Evolutionary conservation across 2,329 filamentous ascomycete species (phyloP).

Genomic region (Aspergillus pseudoglaucus): DNA sequence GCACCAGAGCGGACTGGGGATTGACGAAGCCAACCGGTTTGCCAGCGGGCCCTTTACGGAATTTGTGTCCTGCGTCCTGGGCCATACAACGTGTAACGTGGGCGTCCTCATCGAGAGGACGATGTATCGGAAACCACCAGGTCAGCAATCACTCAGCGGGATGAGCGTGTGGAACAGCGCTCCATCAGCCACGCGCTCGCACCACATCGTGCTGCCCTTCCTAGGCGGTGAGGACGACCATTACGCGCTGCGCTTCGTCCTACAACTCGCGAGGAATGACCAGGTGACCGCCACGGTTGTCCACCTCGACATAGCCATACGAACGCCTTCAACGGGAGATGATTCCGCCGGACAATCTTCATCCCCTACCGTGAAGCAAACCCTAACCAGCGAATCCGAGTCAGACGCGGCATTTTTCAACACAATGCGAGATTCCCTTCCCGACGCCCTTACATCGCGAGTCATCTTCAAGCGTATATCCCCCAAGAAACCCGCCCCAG

Average conservation of each 20-base stretch:
- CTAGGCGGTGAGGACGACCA: constrained; percentile 78
- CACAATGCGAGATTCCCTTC: constrained; percentile 51
- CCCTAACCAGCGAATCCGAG: constrained; percentile 20
- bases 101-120: constrained; percentile 74
- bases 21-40: constrained; percentile 52
- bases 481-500: constrained; percentile 38
- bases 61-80: constrained; percentile 66
- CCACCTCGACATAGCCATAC: constrained; percentile 43
- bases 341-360: neutral
- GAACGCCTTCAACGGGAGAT: neutral
- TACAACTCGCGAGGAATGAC: constrained; percentile 75
- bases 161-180: constrained; percentile 57
- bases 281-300: constrained; percentile 72
- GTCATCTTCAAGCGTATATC: constrained; percentile 48
- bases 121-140: constrained; percentile 34
- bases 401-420: constrained; percentile 52
- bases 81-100: constrained; percentile 58
- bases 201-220: constrained; percentile 83
- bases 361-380: neutral
- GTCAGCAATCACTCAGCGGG: constrained; percentile 46
- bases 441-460: constrained; percentile 44
- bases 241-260: constrained; percentile 68
- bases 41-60: constrained; percentile 58
- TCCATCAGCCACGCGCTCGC: constrained; percentile 57
- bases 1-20: constrained; percentile 45